Evolutionary conservation across 352 stramenopile species (phyloP), one percentile per base, ranked within the genome.

Genomic region (Halophytophthora polymorphica): DNA sequence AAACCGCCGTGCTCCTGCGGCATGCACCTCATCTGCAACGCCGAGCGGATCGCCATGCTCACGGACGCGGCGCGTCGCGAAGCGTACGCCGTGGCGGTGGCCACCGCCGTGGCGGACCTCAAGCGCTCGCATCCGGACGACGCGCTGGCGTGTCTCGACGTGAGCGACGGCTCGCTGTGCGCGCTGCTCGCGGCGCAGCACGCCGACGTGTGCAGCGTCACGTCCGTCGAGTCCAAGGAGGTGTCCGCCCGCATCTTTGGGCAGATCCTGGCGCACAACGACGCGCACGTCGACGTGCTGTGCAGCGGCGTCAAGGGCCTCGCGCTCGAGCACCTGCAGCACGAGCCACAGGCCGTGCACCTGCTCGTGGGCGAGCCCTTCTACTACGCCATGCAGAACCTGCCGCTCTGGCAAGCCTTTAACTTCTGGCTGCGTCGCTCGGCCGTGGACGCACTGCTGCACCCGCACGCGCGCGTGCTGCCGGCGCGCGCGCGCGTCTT

Each of bases 351-450:
- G 2, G 61, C 57, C 4, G 72, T 76, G 6, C 73, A 90, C 48
- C 45, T 93, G 41, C 64, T 93, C 1, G 65, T 90, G 11, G 77
- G 71, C 2, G 82, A 93, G 46, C 75, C 77, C 1, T 93, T 93
- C 49, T 93, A 89, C 73, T 93, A 93, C 58, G 78, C 79, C 43
- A 93, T 93, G 82, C 82, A 93, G 64, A 93, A 90, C 52, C 62
- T 93, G 10, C 77, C 79, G 28, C 61, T 90, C 0, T 93, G 82
- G 82, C 75, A 90, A 41, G 77, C 79, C 21, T 76, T 89, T 56
- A 93, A 93, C 77, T 93, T 89, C 45, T 93, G 82, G 82, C 59
- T 90, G 12, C 77, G 79, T 10, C 74, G 82, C 6, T 77, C 77
- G 6, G 77, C 76, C 2, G 66, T 91, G 12, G 50, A 69, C 15